Base-by-base conservation (phyloP, 331 rosid genomes). In the Rhamnella rubrinervis region DNA sequence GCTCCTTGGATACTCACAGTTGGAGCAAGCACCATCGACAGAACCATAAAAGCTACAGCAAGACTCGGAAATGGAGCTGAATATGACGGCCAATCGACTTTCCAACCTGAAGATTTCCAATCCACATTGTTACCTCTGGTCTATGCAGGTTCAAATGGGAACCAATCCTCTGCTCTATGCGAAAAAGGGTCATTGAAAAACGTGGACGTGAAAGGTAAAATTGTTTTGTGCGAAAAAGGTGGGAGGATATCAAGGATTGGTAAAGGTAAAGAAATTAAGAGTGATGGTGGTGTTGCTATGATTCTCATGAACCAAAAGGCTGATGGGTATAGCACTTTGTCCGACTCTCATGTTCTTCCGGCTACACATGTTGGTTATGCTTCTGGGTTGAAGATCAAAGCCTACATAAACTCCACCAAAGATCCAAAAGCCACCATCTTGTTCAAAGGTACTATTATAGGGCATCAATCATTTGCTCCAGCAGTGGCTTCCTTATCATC, bases 1-100 rank as follows among this genome's bases (percentile, higher is more conserved):
- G 90, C 90, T 23, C 90, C 93, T 0, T 88, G 90, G 90, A 73
- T 85, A 68, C 81, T 88, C 41, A 81, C 84, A 0, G 90, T 88
- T 41, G 93, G 88, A 69, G 88, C 88, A 0, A 85, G 93, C 82
- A 69, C 83, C 47, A 78, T 17, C 11, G 88, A 83, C 23, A 73
- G 90, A 77, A 83, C 41, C 71, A 72, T 88, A 8, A 1, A 10
- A 15, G 87, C 86, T 9, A 0, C 20, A 2, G 71, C 84, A 0
- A 67, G 53, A 46, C 90, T 88, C 4, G 95, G 89, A 28, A 79
- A 75, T n/a, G 87, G 88, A 6, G 21, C 9, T 19, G 56, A 64
- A 63, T 64, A 7, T 13, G 56, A 67, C 0, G 88, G 95, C 1
- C 75, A 85, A 75, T 66, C 91, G 6, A 47, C 74, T 2, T 79